phyloP scores from a whole-genome alignment of 1,139 yeast species.

The Saccharomyces uvarum region DNA sequence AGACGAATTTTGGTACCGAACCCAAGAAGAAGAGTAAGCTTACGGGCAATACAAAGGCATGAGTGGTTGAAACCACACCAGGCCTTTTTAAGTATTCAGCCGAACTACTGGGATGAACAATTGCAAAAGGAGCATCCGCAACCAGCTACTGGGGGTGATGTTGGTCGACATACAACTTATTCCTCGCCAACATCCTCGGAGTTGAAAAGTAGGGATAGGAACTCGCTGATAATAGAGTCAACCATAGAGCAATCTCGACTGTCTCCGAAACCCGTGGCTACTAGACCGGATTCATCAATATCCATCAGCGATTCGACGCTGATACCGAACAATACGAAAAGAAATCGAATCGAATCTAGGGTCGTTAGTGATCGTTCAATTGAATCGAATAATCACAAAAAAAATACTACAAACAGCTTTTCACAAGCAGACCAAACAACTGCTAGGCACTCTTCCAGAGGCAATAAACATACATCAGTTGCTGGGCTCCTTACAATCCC shows the following conservation, averaged over 20 bases:
- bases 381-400: neutral
- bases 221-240: slow-evolving; percentile 22
- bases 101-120: slow-evolving; percentile 78
- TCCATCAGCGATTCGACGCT: slow-evolving; percentile 21
- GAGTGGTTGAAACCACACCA: slow-evolving; percentile 82
- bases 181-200: slow-evolving; percentile 14
- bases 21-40: slow-evolving; percentile 67
- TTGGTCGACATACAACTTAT: neutral
- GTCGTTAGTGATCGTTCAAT: neutral
- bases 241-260: neutral
- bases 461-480: neutral
- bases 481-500: neutral
- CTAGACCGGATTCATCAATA: neutral
- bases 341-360: neutral
- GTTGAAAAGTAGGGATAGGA: slow-evolving; percentile 9
- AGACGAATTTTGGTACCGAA: slow-evolving; percentile 66
- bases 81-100: slow-evolving; percentile 72
- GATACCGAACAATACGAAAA: slow-evolving; percentile 4
- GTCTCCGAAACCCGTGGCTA: neutral
- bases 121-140: slow-evolving; percentile 15
- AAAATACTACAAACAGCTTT: neutral
- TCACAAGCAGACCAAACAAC: neutral
- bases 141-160: neutral
- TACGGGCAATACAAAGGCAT: slow-evolving; percentile 68
- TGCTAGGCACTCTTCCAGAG: neutral